Evolutionary conservation across 1,284 basidiomycete genomes (phyloP).

Genomic region (Puccinia novopanici): DNA sequence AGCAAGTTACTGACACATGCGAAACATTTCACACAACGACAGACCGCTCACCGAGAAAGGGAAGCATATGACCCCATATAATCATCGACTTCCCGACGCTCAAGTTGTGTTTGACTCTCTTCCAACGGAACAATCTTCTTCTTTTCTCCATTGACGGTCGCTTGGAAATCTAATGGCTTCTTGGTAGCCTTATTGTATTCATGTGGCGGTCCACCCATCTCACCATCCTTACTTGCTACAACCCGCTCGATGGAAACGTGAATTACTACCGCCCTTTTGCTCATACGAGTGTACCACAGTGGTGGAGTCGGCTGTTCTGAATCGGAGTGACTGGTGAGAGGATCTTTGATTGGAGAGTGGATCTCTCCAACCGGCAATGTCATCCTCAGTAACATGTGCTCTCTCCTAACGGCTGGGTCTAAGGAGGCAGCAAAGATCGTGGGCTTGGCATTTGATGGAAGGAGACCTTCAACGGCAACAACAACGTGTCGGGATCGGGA

Average conservation of each 20-base stretch:
- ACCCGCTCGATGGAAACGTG: constrained; percentile 35
- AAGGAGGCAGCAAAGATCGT: constrained; percentile 70
- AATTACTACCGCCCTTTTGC: constrained; percentile 13
- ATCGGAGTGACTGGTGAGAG: constrained; percentile 72
- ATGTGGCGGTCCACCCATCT: background rate
- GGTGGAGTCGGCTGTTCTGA: constrained; percentile 68
- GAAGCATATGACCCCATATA: constrained; percentile 25
- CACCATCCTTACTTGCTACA: constrained; percentile 17
- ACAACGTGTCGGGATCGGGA: constrained; percentile 52
- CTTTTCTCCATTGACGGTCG: constrained; percentile 38
- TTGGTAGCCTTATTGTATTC: constrained; percentile 8
- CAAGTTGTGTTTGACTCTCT: constrained; percentile 39
- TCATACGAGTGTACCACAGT: constrained; percentile 63
- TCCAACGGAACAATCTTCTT: constrained; percentile 47
- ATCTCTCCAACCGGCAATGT: constrained; percentile 79
- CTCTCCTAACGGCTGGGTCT: constrained; percentile 58
- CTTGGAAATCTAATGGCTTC: constrained; percentile 21
- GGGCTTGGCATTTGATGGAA: constrained; percentile 71
- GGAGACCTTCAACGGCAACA: constrained; percentile 58
- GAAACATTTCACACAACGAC: background rate
- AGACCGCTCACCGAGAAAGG: constrained; percentile 32
- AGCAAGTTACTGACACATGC: background rate
- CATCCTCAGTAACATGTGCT: constrained; percentile 73
- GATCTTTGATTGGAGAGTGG: constrained; percentile 73
- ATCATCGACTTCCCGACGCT: constrained; percentile 39